phyloP scores from a whole-genome alignment of 441 rosid genomes.

The Melastoma candidum region DNA sequence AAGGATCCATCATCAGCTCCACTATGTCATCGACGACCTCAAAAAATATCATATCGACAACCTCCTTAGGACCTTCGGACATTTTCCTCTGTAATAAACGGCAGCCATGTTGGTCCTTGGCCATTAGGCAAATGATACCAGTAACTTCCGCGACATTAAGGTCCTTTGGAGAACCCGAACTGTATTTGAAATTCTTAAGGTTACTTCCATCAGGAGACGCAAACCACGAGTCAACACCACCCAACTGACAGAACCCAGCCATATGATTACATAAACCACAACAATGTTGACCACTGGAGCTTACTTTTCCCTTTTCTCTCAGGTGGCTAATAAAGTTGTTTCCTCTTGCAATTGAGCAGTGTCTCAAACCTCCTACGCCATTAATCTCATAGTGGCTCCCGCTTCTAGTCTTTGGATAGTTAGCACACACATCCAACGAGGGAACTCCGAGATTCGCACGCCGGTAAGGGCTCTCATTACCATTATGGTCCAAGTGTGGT shows the following conservation, averaged over 20 bases:
- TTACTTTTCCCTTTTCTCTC: slow-evolving; percentile 30
- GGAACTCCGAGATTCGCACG: slow-evolving; percentile 17
- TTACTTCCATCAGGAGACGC: slow-evolving; percentile 21
- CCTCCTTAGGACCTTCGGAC: slow-evolving; percentile 41
- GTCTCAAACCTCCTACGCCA: slow-evolving; percentile 39
- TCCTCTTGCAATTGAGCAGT: slow-evolving; percentile 32
- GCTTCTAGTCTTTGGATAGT: slow-evolving; percentile 24
- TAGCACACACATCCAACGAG: slow-evolving; percentile 15
- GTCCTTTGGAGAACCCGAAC: slow-evolving; percentile 39
- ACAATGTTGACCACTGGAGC: slow-evolving; percentile 25
- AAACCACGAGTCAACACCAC: slow-evolving; percentile 29
- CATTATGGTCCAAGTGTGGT: slow-evolving; percentile 13
- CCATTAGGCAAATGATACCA: slow-evolving; percentile 49
- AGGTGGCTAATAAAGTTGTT: slow-evolving; percentile 28
- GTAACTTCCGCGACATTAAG: slow-evolving; percentile 33
- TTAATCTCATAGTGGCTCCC: slow-evolving; percentile 45
- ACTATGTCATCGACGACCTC: slow-evolving; percentile 38
- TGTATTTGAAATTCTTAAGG: slow-evolving; percentile 26
- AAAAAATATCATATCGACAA: slow-evolving; percentile 31
- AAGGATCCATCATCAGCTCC: slow-evolving; percentile 62
- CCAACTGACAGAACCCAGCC: slow-evolving; percentile 28
- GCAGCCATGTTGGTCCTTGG: slow-evolving; percentile 69
- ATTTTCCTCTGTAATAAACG: slow-evolving; percentile 54
- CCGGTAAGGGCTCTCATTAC: slow-evolving; percentile 22
- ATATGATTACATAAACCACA: slow-evolving; percentile 22